Evolutionary conservation across 768 basidiomycete species (phyloP).

Genomic region (Kwoniella bestiolae): DNA sequence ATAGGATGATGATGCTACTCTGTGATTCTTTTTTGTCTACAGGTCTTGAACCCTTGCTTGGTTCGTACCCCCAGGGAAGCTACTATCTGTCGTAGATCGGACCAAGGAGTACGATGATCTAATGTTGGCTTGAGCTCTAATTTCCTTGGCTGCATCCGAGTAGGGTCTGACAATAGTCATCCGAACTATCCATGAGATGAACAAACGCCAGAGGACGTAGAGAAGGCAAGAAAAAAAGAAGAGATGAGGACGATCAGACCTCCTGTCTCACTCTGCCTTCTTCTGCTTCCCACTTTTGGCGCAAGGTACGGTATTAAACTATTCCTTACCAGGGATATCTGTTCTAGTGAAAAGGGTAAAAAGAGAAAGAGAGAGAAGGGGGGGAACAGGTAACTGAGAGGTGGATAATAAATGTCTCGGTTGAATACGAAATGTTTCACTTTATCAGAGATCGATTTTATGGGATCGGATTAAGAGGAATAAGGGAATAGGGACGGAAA

Average conservation of each 20-base stretch:
- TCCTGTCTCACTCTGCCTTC: conserved; percentile 7
- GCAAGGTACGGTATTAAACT: conserved; percentile 7
- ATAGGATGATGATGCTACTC: no score
- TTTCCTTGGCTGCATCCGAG: no score
- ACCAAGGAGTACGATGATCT: neutral
- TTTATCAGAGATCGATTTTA: neutral
- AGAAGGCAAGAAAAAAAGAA: neutral
- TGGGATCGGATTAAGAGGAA: no score
- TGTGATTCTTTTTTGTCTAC: neutral
- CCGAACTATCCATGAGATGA: neutral
- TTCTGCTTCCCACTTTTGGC: conserved; percentile 4
- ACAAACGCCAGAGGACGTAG: neutral
- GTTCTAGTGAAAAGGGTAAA: conserved; percentile 5
- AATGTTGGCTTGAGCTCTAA: neutral
- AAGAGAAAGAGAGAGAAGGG: neutral
- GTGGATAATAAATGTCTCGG: conserved; percentile 20
- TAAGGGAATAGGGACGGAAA: neutral
- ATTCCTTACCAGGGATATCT: no score
- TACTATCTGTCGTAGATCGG: conserved; percentile 2
- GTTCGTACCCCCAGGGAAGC: neutral
- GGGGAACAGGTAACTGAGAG: neutral
- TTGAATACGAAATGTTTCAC: conserved; percentile 26
- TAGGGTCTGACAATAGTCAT: neutral
- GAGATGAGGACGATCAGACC: conserved; percentile 16
- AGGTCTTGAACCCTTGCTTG: neutral